Percentiles rank a stretch among this genome's conserved stretches.
Conservation (phyloP, 2,329 filamentous ascomycete genomes). For the Colletotrichum filicis region DNA sequence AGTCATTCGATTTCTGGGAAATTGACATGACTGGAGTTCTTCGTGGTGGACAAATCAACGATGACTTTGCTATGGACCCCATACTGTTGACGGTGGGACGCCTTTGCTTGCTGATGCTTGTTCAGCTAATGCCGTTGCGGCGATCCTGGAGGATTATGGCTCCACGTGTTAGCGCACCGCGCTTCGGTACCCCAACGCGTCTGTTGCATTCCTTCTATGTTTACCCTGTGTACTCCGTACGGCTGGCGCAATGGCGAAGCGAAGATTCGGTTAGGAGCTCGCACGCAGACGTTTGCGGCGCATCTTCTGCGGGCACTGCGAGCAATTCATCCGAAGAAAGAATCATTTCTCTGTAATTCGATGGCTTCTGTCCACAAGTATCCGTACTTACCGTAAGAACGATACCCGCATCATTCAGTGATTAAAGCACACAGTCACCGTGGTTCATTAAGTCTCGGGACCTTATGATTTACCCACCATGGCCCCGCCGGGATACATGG, state of each 20-base stretch:
- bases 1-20: too few species aligned
- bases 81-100: neutral
- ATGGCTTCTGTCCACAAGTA: neutral
- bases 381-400: neutral
- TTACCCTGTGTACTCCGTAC: neutral
- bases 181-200: neutral
- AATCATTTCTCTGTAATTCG: neutral
- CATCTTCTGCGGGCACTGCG: neutral
- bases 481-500: neutral
- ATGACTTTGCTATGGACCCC: neutral
- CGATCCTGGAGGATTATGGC: conserved; percentile 4
- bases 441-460: neutral
- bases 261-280: neutral
- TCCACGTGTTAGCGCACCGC: conserved; percentile 13
- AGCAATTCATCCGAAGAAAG: neutral
- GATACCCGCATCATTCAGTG: neutral
- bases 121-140: neutral
- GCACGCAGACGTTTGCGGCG: neutral
- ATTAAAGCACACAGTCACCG: neutral
- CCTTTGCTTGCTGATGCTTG: neutral
- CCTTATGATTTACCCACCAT: neutral
- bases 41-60: too few species aligned
- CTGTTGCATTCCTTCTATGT: neutral
- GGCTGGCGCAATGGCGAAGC: neutral
- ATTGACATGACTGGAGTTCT: too few species aligned